Evolutionary conservation across 1,284 basidiomycete genomes (phyloP).

Genomic region (Pseudozyma thailandica): DNA sequence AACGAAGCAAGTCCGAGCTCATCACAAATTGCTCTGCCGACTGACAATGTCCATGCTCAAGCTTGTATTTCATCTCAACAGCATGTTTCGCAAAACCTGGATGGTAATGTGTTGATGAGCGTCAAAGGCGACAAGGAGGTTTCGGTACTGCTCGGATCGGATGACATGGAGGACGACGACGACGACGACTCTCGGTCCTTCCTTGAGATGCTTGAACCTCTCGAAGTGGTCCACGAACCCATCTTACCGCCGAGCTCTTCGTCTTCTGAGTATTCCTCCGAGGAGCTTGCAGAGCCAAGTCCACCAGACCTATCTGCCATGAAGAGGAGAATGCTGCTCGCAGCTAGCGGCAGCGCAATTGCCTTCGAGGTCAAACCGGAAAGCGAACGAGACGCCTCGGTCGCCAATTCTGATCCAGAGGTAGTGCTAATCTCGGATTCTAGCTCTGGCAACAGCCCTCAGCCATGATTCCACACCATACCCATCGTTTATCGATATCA

Average conservation of each 20-base stretch:
- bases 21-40: not conserved
- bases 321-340: slow-evolving; percentile 15
- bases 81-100: not conserved
- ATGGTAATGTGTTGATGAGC: too few species aligned
- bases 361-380: not conserved
- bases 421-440: slow-evolving; percentile 11
- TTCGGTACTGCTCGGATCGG: not conserved
- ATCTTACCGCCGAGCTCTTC: not conserved
- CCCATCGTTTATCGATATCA: not conserved
- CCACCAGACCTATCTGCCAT: not conserved
- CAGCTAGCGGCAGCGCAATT: slow-evolving; percentile 10
- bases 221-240: slow-evolving; percentile 1
- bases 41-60: slow-evolving; percentile 1
- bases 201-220: slow-evolving; percentile 27
- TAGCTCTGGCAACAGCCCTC: slow-evolving; percentile 9
- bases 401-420: slow-evolving; percentile 27
- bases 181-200: slow-evolving; percentile 34
- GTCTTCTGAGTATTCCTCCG: slow-evolving; percentile 13
- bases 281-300: slow-evolving; percentile 5
- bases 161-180: slow-evolving; percentile 17
- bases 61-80: slow-evolving; percentile 1
- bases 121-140: not conserved
- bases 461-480: not conserved
- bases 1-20: not conserved
- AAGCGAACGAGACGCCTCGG: not conserved